Percentiles rank a stretch among this genome's conserved stretches.
These are phyloP conservation scores for Beauveria sp. DNA, from an alignment of 2,329 filamentous ascomycete genomes.

Conservation along the genomic window DNA sequence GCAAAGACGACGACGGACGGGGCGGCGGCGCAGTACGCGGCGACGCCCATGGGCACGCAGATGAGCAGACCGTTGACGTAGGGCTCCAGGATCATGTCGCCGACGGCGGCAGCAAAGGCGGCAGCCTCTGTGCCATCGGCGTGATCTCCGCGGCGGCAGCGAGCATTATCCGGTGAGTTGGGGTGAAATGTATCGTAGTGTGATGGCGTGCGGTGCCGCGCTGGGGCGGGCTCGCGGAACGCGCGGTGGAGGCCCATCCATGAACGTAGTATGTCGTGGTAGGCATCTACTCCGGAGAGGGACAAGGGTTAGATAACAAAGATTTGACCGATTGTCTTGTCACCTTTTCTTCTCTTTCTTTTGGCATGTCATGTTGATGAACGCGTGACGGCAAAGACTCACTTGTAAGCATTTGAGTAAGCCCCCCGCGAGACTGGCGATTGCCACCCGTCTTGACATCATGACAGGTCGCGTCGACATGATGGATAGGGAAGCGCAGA, in stretches of 20 bases:
- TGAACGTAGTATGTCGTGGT: constrained; percentile 1
- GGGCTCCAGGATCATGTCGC: constrained; percentile 23
- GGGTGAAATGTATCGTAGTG: neutral
- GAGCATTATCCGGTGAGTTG: too few relatives aligned
- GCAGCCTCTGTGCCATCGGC: neutral
- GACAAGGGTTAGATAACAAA: neutral
- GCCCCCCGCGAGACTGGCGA: neutral
- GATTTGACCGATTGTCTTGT: neutral
- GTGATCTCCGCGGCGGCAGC: neutral
- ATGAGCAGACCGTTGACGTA: constrained; percentile 60
- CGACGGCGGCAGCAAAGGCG: neutral
- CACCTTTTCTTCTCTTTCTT: neutral
- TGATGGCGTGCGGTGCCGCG: neutral
- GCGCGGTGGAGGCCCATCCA: constrained; percentile 4
- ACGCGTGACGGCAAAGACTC: neutral
- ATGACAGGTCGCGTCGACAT: neutral
- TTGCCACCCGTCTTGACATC: neutral
- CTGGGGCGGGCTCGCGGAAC: neutral
- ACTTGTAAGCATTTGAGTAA: constrained; percentile 6
- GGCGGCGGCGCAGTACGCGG: constrained; percentile 34
- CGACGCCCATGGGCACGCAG: constrained; percentile 64
- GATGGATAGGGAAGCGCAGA: neutral
- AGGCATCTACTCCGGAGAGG: neutral
- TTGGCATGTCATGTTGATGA: too few relatives aligned
- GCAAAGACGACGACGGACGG: constrained; percentile 41